Evolutionary conservation across 1,284 basidiomycete species (phyloP), one percentile per base, ranked within the genome.

Genomic region (Naganishia albida): DNA sequence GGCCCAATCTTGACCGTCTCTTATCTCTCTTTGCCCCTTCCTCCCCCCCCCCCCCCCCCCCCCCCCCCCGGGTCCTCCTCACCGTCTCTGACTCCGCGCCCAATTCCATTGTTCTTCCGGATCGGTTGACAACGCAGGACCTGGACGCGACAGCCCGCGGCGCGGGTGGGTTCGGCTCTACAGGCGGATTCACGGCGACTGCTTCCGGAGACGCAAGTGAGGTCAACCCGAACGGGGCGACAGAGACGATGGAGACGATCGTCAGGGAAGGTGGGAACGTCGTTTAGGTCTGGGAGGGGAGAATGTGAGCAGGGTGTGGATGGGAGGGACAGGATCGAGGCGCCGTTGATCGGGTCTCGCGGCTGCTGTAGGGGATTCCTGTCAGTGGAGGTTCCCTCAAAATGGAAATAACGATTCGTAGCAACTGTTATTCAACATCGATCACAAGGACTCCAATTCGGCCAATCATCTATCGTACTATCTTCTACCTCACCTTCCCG

Each of bases 81-180:
- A 6, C 34, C 34, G 34, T 10, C 4, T 34, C 34, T 34, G n/a
- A n/a, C n/a, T n/a, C n/a, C n/a, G n/a, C 34, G 34, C 10, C 34
- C 6, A 4, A 34, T 10, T 34, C 34, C 34, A 4, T 34, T 10
- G 34, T n/a, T n/a, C 34, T 10, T 34, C 34, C 34, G 6, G 4
- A 34, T 34, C 34, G 34, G 34, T 34, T 10, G 34, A 10, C 34
- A 4, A 34, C 34, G 10, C 72, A 93, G 90, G 84, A 87, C 69
- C 85, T 98, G 8, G 88, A 91, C 59, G 87, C 87, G 67, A 97
- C 95, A 0, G 74, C 85, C 20, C 87, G 95, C 34, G 95, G 94
- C 13, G 83, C 82, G n/a, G 88, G 87, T 48, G 95, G 93, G 0
- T 98, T 96, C 71, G 95, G 94, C 0, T 97, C 93, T 1, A 98